Evolutionary conservation across 768 basidiomycete genomes (phyloP), one percentile per base, ranked within the genome.

Genomic region (Artomyces pyxidatus): DNA sequence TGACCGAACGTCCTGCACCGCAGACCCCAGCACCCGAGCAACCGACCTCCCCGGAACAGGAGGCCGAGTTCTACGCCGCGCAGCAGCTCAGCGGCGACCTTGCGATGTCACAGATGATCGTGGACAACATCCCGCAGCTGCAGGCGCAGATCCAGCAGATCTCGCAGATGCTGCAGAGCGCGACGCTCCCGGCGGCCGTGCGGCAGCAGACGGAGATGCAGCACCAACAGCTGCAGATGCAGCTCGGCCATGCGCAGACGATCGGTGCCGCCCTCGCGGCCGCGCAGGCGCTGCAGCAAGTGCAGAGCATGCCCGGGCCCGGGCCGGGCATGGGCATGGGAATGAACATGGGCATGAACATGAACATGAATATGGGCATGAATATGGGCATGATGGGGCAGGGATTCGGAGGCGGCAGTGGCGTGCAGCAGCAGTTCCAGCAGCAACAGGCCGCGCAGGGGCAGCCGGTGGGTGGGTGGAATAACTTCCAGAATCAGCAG

Each of bases 81-180:
- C 78, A 82, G 54, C 85, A 85, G 58, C 75, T 81, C n/a, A 73
- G 74, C 50, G 65, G 71, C 40, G 72, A 73, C 59, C 72, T 85
- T 63, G 86, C 85, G 61, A 75, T 83, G 74, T 73, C 78, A 21
- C 81, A 81, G 56, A 78, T 83, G 68, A 71, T 88, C 57, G 78
- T 80, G 27, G 81, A 85, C 56, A 83, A 71, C 61, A 85, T 91
- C 55, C 81, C 87, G 17, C 83, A 88, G 61, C 70, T 92, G 16
- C 90, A 93, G 65, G 88, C 88, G 4, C 88, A 91, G 61, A 83
- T 91, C 52, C 68, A 71, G n/a, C 90, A 93, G 58, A 72, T 90
- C 44, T 82, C 80, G 49, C 70, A 81, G 56, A 83, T 87, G 73
- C 77, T 92, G 55, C 84, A 87, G 64, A 91, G 89, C 60, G 78